Base-by-base conservation (phyloP, 768 basidiomycete genomes). In the Xerocomellus intermedius region DNA sequence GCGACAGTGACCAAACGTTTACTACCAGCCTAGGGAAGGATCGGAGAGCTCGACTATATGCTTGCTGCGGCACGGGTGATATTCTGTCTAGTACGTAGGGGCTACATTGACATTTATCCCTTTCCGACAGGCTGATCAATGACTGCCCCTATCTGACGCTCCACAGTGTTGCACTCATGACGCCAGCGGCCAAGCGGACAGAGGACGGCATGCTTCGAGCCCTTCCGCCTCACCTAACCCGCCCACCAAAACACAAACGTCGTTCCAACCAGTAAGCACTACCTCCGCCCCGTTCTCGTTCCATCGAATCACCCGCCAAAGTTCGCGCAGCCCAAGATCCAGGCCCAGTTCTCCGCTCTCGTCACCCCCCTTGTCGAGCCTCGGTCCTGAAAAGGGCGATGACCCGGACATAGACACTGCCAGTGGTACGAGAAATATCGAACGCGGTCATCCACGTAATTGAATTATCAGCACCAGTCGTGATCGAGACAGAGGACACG, bases 161-260 rank as follows among this genome's bases (percentile, higher is more conserved):
- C 17, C 37, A 16, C 17, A 17, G 16, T 35, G 30, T 22, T 32
- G 21, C 22, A 19, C 24, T 21, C 38, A 56, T 39, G 57, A 43
- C 32, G 26, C 39, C 53, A 30, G 24, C 38, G 12, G 36, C n/a
- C 36, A 42, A 28, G 52, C 33, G 32, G 52, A 41, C 44, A 36
- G 38, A 30, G 22, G 43, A 56, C 22, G n/a, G 42, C 6, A 52
- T 17, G 17, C 48, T 61, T n/a, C 48, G 41, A n/a, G 61, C 60
- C 5, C 48, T 62, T 16, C 59, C 59, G 17, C 51, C 37, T 22
- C 60, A 57, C 24, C 44, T 61, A 19, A 62, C 56, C n/a, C 60
- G 52, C 21, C 39, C 52, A 21, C 52, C 8, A 14, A 62, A 52
- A 33, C 38, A 24, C 24, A 51, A 8, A 38, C 57, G 49, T 9